These are phyloP conservation scores for Coprinopsis strossmayeri DNA, from an alignment of 768 basidiomycete genomes.

Conservation along the genomic window DNA sequence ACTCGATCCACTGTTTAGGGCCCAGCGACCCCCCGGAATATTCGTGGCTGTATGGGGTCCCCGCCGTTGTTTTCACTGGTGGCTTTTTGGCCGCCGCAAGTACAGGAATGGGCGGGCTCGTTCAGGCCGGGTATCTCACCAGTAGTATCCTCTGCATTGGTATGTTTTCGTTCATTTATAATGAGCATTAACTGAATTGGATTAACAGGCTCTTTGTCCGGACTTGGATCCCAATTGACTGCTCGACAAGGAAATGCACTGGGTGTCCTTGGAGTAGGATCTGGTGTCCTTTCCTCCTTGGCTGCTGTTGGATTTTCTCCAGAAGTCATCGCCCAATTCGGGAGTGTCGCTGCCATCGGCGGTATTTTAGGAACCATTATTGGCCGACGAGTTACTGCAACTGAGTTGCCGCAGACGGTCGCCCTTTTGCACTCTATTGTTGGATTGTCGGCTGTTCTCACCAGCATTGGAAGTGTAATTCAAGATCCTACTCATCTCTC, in stretches of 20 bases:
- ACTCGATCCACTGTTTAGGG: slow-evolving; percentile 31
- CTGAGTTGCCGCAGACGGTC: slow-evolving; percentile 78
- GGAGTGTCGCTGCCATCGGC: slow-evolving; percentile 68
- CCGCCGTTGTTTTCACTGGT: slow-evolving; percentile 76
- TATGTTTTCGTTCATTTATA: slow-evolving; percentile 17
- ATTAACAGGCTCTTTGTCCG: slow-evolving; percentile 63
- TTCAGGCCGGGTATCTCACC: slow-evolving; percentile 82
- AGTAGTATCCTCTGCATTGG: slow-evolving; percentile 86
- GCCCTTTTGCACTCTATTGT: slow-evolving; percentile 84
- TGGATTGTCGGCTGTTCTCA: slow-evolving; percentile 84
- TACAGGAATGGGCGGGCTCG: slow-evolving; percentile 79
- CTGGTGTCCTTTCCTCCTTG: slow-evolving; percentile 75
- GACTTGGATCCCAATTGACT: slow-evolving; percentile 72
- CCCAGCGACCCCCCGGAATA: slow-evolving; percentile 86
- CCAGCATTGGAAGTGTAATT: slow-evolving; percentile 77
- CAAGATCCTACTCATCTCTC: slow-evolving; percentile 63
- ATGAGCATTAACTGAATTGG: neutral
- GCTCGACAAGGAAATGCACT: slow-evolving; percentile 85
- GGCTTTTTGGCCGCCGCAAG: slow-evolving; percentile 78
- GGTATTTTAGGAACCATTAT: slow-evolving; percentile 64
- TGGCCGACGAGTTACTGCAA: slow-evolving; percentile 79
- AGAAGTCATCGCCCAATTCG: slow-evolving; percentile 73
- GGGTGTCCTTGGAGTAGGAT: slow-evolving; percentile 80
- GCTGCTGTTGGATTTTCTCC: slow-evolving; percentile 79
- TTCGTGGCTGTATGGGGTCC: slow-evolving; percentile 74